Evolutionary conservation across 2,329 filamentous ascomycete genomes (phyloP).

Genomic region (Lecanicillium sp.): DNA sequence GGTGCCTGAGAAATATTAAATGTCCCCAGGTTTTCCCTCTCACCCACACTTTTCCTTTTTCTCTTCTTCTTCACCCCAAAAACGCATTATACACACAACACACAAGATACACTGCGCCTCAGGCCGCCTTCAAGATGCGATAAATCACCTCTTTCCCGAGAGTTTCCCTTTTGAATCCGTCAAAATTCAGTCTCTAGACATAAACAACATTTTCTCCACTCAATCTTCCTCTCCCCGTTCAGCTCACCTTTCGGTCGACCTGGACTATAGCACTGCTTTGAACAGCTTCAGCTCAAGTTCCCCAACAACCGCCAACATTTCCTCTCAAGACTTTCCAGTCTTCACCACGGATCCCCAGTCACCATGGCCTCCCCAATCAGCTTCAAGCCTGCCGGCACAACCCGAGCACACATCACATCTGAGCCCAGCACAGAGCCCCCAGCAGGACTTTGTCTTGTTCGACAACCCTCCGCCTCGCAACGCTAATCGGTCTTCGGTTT

Average conservation of each 20-base stretch:
- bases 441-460: constrained; percentile 78
- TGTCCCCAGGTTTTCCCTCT: constrained; percentile 22
- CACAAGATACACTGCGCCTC: constrained; percentile 28
- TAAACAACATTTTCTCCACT: constrained; percentile 40
- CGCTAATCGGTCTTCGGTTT: constrained; percentile 33
- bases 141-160: constrained; percentile 43
- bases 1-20: constrained; percentile 46
- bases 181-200: constrained; percentile 49
- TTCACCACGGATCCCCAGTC: constrained; percentile 77
- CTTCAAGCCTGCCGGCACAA: constrained; percentile 56
- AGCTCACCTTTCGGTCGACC: constrained; percentile 56
- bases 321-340: constrained; percentile 62
- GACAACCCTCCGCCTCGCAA: constrained; percentile 40
- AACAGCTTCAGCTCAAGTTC: constrained; percentile 53
- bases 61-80: constrained; percentile 31
- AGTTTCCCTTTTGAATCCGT: constrained; percentile 32
- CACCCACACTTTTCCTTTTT: constrained; percentile 23
- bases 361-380: constrained; percentile 74
- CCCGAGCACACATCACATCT: constrained; percentile 51
- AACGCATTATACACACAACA: constrained; percentile 25
- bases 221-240: constrained; percentile 33
- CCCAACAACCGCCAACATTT: constrained; percentile 52
- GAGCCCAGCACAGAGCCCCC: constrained; percentile 40
- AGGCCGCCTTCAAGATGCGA: constrained; percentile 50
- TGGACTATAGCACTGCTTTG: constrained; percentile 62